These are phyloP conservation scores for Brassica rapa DNA, from an alignment of 345 rosid genomes.

Conservation along the genomic window DNA sequence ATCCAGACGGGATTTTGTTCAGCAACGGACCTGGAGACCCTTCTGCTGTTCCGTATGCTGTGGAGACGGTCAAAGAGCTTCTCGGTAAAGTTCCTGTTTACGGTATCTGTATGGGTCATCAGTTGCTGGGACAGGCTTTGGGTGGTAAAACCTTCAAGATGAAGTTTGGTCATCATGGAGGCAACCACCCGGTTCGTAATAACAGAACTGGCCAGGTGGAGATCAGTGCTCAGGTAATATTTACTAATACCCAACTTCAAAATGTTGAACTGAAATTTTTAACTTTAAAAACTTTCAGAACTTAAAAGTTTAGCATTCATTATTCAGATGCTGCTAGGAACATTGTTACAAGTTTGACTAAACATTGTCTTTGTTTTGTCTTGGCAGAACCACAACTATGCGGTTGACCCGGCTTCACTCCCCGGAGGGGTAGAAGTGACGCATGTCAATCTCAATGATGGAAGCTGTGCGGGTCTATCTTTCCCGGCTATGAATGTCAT, in stretches of 20 bases:
- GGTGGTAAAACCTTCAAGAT: slow-evolving; percentile 95
- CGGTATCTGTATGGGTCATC: slow-evolving; percentile 99
- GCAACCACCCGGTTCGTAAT: slow-evolving; percentile 89
- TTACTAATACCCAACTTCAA: not conserved
- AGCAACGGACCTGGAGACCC: slow-evolving; percentile 99
- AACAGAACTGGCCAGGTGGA: slow-evolving; percentile 70
- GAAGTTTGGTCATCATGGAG: slow-evolving; percentile 99
- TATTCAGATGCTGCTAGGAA: not conserved
- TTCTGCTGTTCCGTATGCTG: slow-evolving; percentile 95
- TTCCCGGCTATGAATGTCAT: slow-evolving; percentile 69
- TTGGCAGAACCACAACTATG: slow-evolving; percentile 90
- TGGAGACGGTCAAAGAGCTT: slow-evolving; percentile 75
- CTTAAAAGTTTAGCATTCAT: too few relatives aligned
- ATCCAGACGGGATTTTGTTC: slow-evolving; percentile 93
- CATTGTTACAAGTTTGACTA: slow-evolving; percentile 1
- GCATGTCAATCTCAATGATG: slow-evolving; percentile 90
- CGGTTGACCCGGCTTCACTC: slow-evolving; percentile 87
- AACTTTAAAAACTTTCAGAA: too few relatives aligned
- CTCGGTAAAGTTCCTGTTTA: slow-evolving; percentile 89
- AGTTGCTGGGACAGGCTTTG: slow-evolving; percentile 91
- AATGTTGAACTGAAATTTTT: too few relatives aligned
- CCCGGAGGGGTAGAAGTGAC: slow-evolving; percentile 89
- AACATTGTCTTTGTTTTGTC: not conserved
- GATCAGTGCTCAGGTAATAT: slow-evolving; percentile 87
- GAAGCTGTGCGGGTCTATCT: slow-evolving; percentile 94